Base-by-base conservation (phyloP, 306 rosid species). In the Erythrophleum fordii region DNA sequence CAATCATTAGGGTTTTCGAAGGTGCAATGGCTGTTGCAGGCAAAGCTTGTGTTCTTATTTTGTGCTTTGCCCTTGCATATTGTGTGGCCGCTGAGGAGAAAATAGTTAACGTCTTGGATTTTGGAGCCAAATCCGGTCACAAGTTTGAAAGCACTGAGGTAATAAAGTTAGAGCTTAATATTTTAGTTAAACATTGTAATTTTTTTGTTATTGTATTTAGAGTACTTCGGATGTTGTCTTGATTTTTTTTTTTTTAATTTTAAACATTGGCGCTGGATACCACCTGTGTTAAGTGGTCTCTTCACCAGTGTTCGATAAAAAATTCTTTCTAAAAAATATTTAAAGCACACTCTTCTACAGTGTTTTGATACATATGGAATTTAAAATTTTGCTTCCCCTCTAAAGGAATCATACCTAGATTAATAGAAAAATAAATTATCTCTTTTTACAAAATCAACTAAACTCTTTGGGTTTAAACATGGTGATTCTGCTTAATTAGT, bases 81-180 rank as follows among this genome's bases (percentile, higher is more conserved):
- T 13, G 26, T 6, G 83, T 18, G 22, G 48, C 12, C 51, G 23
- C 11, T 11, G 78, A 74, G 65, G 78, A 74, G 65, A 58, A 58
- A 23, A 42, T 84, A 37, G 83, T 86, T n/a, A 83, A 86, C 20
- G 92, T 88, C 2, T 18, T 88, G 17, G 52, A 59, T 16, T 85
- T 46, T 45, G 92, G 89, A 2, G 92, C 94, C 59, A 83, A 84
- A 48, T 13, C 86, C 16, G 69, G 79, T 46, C 87, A 88, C 80
- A 78, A 25, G 28, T 29, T 39, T 17, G 90, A 90, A 28, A 78
- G 74, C 61, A 41, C 81, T 53, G 86, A 37, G 35, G 52, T 69
- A 23, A 42, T 22, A 11, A 22, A 23, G 10, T 74, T 22, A 25
- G 25, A 58, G 6, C 11, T 58, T 25, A 23, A 58, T 11, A 28